phyloP scores from a whole-genome alignment of 2,329 filamentous ascomycete genomes.

The Achaetomium macrosporum region DNA sequence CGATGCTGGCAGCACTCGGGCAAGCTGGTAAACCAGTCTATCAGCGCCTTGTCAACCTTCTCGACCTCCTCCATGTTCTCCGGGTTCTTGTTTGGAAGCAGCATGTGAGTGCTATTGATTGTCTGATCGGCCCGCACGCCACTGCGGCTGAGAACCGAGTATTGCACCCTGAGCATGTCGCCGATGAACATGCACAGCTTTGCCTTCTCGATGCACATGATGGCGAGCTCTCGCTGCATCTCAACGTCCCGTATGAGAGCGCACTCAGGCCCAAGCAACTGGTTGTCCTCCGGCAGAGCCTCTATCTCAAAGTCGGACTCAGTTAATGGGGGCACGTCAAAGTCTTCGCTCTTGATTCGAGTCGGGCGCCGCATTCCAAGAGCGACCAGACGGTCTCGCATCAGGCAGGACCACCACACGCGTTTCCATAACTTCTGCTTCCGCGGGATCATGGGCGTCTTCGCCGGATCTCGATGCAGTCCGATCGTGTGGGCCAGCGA shows the following conservation, averaged over 20 bases:
- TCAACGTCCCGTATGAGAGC: conserved; percentile 62
- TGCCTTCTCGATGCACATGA: conserved; percentile 87
- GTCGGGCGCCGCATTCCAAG: conserved; percentile 91
- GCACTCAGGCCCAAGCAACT: conserved; percentile 64
- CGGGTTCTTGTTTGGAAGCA: conserved; percentile 81
- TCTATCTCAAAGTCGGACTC: conserved; percentile 79
- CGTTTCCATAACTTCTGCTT: conserved; percentile 86
- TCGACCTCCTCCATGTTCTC: conserved; percentile 77
- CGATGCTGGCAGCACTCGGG: conserved; percentile 66
- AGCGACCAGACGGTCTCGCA: conserved; percentile 87
- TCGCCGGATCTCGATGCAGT: conserved; percentile 75
- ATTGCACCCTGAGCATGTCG: conserved; percentile 83
- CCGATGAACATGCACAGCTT: conserved; percentile 86
- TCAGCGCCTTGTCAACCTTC: conserved; percentile 71
- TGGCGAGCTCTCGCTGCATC: conserved; percentile 72
- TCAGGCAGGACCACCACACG: conserved; percentile 98
- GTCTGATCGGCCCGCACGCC: conserved; percentile 72
- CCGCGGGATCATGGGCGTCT: conserved; percentile 65
- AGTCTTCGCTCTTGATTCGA: conserved; percentile 87
- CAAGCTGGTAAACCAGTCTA: conserved; percentile 68
- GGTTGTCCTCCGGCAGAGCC: conserved; percentile 59
- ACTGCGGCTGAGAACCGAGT: conserved; percentile 82
- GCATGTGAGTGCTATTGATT: conserved; percentile 75
- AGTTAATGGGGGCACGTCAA: conserved; percentile 84
- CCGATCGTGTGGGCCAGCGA: conserved; percentile 91